Percentiles rank a stretch among this genome's conserved stretches.
phyloP scores from a whole-genome alignment of 805 yeast species.

The Schizosaccharomyces osmophilus region DNA sequence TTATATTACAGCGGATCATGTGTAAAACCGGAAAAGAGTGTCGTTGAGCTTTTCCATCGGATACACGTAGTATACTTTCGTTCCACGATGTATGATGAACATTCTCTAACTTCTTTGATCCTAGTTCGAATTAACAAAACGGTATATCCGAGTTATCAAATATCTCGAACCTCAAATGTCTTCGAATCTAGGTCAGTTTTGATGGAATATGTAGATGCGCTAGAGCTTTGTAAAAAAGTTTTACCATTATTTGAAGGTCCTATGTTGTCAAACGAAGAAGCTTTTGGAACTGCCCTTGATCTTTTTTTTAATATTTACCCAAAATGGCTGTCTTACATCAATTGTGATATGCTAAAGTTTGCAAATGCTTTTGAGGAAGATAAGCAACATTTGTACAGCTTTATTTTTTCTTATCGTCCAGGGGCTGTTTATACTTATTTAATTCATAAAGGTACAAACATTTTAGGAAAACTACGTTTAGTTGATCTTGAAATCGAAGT shows the following conservation, averaged over 20 bases:
- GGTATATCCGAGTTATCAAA: slow-evolving; percentile 6
- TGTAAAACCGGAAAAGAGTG: slow-evolving; percentile 1
- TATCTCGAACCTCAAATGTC: slow-evolving; percentile 7
- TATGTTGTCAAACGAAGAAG: not conserved
- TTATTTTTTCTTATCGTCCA: slow-evolving; percentile 5
- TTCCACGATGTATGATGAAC: slow-evolving; percentile 4
- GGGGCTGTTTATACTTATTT: slow-evolving; percentile 7
- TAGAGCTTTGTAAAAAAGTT: slow-evolving; percentile 4
- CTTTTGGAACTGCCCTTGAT: not conserved
- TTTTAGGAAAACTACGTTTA: slow-evolving; percentile 4
- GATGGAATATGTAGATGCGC: slow-evolving; percentile 7
- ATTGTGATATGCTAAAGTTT: not conserved
- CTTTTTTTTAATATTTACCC: slow-evolving; percentile 2
- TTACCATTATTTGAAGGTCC: slow-evolving; percentile 4
- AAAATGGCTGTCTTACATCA: not conserved
- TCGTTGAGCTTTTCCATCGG: slow-evolving; percentile 6
- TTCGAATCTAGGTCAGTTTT: slow-evolving; percentile 6
- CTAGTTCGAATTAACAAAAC: slow-evolving; percentile 5
- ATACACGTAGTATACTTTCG: slow-evolving; percentile 7
- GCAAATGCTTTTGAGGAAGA: not conserved
- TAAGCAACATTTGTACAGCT: not conserved
- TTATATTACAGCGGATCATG: slow-evolving; percentile 6
- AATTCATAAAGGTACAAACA: slow-evolving; percentile 6
- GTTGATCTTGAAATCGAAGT: slow-evolving; percentile 5
- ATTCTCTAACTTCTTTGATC: slow-evolving; percentile 5